Evolutionary conservation across 2,329 filamentous ascomycete species (phyloP), one percentile per base, ranked within the genome.

Genomic region (Byssothecium circinans): DNA sequence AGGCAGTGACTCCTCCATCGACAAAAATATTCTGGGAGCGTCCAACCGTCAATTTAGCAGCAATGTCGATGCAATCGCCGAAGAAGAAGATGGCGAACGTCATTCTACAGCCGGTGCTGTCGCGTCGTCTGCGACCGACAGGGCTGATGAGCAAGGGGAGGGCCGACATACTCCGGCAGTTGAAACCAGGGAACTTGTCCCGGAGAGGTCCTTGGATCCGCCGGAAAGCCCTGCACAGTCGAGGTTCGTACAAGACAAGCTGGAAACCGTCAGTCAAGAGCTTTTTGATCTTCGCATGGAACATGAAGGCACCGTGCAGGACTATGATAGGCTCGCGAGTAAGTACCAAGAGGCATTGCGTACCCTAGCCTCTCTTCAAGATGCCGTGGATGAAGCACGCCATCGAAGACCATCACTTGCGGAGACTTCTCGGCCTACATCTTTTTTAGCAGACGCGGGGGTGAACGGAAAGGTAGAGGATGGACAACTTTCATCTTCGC

Each of bases 281-380:
- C 84, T 99, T 2, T 82, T 96, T 47, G 89, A 94, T 60, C 81
- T 99, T 42, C 87, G 89, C 14, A 86, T 95, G 33, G 91, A 96
- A 71, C 94, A 99, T 61, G 92, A 97, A 68, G 78, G 81, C 8
- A 92, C 90, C 0, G 68, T 95, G 15, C 85, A 81, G 54, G 90
- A 97, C 49, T 92, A 86, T 60, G 88, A 95, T 54, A 74, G 84
- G 37, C 84, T 99, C 20, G 85, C 91, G 47, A 80, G 84, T 58
- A 97, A 96, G 71, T 99, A 99, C 60, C 89, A 96, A 63, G 87
- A 95, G 62, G 88, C 91, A 4, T 76, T 99, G 52, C 86, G 86
- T 39, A 85, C 88, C 8, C 72, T 99, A 34, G 86, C 89, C 5
- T 88, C 94, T 67, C 79, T 97, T 39, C 91, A 96, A 68, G 92